These are phyloP conservation scores for Colletotrichum paranaense DNA, from an alignment of 2,329 filamentous ascomycete genomes.

Conservation along the genomic window DNA sequence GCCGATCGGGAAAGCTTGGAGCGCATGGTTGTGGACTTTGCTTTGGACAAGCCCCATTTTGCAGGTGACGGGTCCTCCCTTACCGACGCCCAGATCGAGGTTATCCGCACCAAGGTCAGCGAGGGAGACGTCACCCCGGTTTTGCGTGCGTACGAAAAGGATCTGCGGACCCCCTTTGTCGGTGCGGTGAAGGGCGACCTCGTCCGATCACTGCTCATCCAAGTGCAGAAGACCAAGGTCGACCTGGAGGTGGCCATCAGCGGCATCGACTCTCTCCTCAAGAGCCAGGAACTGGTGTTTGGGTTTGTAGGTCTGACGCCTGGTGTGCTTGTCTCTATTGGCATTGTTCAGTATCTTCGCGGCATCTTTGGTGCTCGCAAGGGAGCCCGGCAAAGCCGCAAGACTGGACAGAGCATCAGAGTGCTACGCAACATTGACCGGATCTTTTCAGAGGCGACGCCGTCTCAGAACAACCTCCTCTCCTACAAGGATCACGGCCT, in stretches of 20 bases:
- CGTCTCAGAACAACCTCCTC: constrained; percentile 78
- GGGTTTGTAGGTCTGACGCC: constrained; percentile 96
- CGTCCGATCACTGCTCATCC: constrained; percentile 89
- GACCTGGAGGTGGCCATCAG: constrained; percentile 96
- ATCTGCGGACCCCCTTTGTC: constrained; percentile 82
- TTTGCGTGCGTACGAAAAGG: constrained; percentile 89
- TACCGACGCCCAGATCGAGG: constrained; percentile 75
- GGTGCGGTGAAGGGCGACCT: constrained; percentile 89
- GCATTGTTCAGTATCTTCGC: constrained; percentile 77
- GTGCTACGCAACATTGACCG: constrained; percentile 91
- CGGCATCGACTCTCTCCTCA: constrained; percentile 92
- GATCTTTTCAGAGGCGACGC: constrained; percentile 75
- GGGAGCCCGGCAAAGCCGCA: constrained; percentile 73
- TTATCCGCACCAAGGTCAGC: constrained; percentile 82
- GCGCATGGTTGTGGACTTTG: constrained; percentile 98
- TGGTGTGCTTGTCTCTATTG: constrained; percentile 87
- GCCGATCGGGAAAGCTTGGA: constrained; percentile 93
- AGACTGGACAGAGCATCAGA: constrained; percentile 77
- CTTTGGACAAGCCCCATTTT: constrained; percentile 80
- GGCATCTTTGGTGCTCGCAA: constrained; percentile 76
- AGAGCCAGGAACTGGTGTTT: constrained; percentile 97
- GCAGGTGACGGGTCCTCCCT: constrained; percentile 61
- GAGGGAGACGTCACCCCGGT: constrained; percentile 96
- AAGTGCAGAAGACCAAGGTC: constrained; percentile 99
- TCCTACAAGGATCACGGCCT: constrained; percentile 94